phyloP scores from a whole-genome alignment of 805 yeast genomes.

The Peterozyma toletana region DNA sequence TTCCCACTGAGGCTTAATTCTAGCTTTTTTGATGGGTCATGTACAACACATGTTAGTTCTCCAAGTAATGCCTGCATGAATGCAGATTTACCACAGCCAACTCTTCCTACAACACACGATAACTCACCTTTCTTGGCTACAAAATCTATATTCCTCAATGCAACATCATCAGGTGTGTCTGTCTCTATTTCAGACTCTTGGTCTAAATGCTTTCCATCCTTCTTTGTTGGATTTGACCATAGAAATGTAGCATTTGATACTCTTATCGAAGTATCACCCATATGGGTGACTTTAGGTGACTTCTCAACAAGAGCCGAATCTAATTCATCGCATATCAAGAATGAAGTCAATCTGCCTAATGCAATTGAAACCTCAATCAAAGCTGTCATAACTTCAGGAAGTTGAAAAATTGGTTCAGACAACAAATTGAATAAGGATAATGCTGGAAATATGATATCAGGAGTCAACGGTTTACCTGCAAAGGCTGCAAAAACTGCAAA shows the following conservation, averaged over 20 bases:
- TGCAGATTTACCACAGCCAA: slow-evolving; percentile 64
- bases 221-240: slow-evolving; percentile 29
- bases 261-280: slow-evolving; percentile 29
- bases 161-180: slow-evolving; percentile 22
- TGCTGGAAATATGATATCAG: slow-evolving; percentile 67
- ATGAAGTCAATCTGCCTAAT: slow-evolving; percentile 41
- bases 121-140: slow-evolving; percentile 44
- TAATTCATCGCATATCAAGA: slow-evolving; percentile 34
- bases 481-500: slow-evolving; percentile 45
- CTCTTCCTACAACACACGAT: slow-evolving; percentile 58
- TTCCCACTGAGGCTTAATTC: slow-evolving; percentile 27
- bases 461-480: slow-evolving; percentile 44
- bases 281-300: slow-evolving; percentile 13
- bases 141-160: slow-evolving; percentile 42
- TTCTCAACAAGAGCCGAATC: slow-evolving; percentile 26
- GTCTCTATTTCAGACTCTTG: slow-evolving; percentile 30
- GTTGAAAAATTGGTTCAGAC: slow-evolving; percentile 49
- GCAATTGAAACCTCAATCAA: slow-evolving; percentile 56
- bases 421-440: slow-evolving; percentile 52
- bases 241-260: slow-evolving; percentile 45
- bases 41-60: slow-evolving; percentile 33
- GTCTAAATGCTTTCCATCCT: slow-evolving; percentile 20
- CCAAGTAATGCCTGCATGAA: slow-evolving; percentile 49
- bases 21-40: slow-evolving; percentile 16
- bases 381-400: slow-evolving; percentile 51